Conservation (phyloP, 768 basidiomycete species). For the Lentinula guzmanii region DNA sequence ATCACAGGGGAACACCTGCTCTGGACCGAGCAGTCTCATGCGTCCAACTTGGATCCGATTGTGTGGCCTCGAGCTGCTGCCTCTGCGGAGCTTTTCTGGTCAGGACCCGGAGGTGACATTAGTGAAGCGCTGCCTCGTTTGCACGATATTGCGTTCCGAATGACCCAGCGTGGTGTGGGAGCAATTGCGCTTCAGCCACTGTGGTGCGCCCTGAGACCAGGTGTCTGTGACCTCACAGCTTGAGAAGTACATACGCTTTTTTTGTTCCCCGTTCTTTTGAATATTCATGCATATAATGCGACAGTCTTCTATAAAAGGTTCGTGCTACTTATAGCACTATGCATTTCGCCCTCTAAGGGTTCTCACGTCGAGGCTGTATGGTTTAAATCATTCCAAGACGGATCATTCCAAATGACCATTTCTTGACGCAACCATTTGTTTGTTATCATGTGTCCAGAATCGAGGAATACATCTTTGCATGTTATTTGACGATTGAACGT, state of each 20-base stretch:
- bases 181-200: constrained; percentile 62
- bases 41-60: constrained; percentile 62
- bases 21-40: constrained; percentile 70
- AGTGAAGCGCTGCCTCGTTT: constrained; percentile 53
- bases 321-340: neutral
- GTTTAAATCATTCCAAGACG: neutral
- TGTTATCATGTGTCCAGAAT: neutral
- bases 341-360: neutral
- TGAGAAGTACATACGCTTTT: constrained; percentile 6
- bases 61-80: constrained; percentile 71
- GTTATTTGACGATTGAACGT: neutral
- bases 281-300: neutral
- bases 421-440: neutral
- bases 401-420: neutral
- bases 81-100: constrained; percentile 77
- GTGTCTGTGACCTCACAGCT: constrained; percentile 41
- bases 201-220: constrained; percentile 66
- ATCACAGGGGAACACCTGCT: constrained; percentile 46
- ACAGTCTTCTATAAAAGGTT: neutral
- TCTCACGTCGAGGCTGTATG: neutral
- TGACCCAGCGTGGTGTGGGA: constrained; percentile 54
- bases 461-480: neutral
- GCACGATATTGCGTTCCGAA: constrained; percentile 57
- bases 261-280: neutral
- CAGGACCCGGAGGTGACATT: constrained; percentile 39